phyloP scores from a whole-genome alignment of 257 asterid species.

The Prunella vulgaris region DNA sequence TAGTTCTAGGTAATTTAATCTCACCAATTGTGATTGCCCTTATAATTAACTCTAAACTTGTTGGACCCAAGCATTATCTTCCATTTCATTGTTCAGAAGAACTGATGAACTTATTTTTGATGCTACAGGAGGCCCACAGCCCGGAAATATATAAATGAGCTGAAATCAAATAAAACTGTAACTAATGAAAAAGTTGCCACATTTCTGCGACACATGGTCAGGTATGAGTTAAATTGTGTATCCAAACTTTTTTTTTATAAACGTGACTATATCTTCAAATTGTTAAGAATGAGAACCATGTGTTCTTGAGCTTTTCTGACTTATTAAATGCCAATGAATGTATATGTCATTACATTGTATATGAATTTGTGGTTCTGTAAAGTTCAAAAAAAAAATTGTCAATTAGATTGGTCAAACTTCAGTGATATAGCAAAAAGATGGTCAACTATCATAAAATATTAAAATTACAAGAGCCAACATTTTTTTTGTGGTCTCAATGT shows the following conservation, averaged over 20 bases:
- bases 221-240: conserved; percentile 38
- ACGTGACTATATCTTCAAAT: neutral
- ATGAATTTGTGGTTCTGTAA: neutral
- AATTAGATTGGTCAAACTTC: no score
- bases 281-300: neutral
- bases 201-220: conserved; percentile 50
- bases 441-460: no score
- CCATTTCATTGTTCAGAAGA: neutral
- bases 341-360: neutral
- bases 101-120: conserved; percentile 18
- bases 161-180: conserved; percentile 35
- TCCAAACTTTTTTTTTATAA: neutral
- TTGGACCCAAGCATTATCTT: neutral
- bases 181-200: conserved; percentile 52
- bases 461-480: no score
- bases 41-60: neutral
- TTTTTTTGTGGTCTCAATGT: no score
- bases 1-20: neutral
- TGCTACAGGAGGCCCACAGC: conserved; percentile 51
- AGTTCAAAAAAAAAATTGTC: no score
- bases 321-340: neutral
- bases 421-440: no score
- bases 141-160: conserved; percentile 31
- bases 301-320: neutral
- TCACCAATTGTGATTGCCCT: neutral